These are phyloP conservation scores for Penicillium diatomitis DNA, from an alignment of 495 filamentous ascomycete species.

Conservation along the genomic window DNA sequence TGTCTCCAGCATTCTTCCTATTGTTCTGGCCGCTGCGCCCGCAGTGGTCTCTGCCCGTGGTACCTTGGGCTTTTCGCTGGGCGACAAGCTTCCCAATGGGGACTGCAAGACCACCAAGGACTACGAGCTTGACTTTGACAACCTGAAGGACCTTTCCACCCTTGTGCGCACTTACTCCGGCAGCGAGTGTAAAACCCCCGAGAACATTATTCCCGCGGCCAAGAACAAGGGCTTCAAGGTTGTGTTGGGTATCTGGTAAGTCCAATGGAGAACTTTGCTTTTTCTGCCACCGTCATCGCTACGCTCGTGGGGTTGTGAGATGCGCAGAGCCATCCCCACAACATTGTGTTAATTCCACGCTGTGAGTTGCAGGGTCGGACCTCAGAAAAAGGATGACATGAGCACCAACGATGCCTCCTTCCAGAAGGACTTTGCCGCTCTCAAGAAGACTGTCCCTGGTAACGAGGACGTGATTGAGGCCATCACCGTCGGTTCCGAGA, in stretches of 20 bases:
- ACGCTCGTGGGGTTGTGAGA: neutral
- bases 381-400: constrained; percentile 12
- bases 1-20: constrained; percentile 28
- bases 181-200: constrained; percentile 51
- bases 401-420: constrained; percentile 49
- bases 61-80: constrained; percentile 41
- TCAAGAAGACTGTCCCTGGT: constrained; percentile 42
- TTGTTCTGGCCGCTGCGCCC: constrained; percentile 33
- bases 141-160: constrained; percentile 40
- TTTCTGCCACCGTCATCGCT: neutral
- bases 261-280: neutral
- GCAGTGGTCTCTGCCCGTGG: constrained; percentile 34
- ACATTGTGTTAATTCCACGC: constrained; percentile 1
- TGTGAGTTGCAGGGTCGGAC: constrained; percentile 47
- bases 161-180: constrained; percentile 67
- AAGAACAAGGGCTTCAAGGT: constrained; percentile 64
- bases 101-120: constrained; percentile 56
- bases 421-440: constrained; percentile 49
- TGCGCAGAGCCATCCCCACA: neutral
- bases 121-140: constrained; percentile 62
- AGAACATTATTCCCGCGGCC: constrained; percentile 62
- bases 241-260: constrained; percentile 67
- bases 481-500: constrained; percentile 72
- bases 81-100: constrained; percentile 42
- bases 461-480: constrained; percentile 56